Evolutionary conservation across 768 basidiomycete genomes (phyloP), one percentile per base, ranked within the genome.

Genomic region (Leccinellum albellum): DNA sequence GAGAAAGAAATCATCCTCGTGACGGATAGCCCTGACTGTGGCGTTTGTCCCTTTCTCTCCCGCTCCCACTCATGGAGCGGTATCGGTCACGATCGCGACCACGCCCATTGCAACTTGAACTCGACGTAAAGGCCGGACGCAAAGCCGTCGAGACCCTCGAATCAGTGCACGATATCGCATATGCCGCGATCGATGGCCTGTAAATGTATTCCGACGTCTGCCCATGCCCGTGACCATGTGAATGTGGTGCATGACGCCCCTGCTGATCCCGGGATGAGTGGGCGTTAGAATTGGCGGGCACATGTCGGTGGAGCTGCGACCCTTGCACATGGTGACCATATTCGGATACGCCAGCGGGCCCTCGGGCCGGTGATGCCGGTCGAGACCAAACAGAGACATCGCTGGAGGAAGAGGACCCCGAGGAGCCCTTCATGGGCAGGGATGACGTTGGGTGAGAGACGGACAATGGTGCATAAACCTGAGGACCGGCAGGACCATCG

Each of bases 141-240:
- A 73, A 55, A 4, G 71, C 71, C 2, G 70, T 71, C 53, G 71
- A 73, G n/a, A 73, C 70, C 62, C 64, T 61, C 20, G 69, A 62
- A 60, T 71, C 70, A 7, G 70, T 71, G 12, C 70, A 71, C 9
- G 70, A 71, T 23, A 71, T 60, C 9, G 70, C 70, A 53, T 71
- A 71, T 3, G 71, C 70, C 1, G 70, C 54, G 15, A 71, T 67
- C 17, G 71, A 71, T 3, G 70, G 71, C 46, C 61, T 65, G 51
- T 71, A 71, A 3, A 71, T 64, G 17, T 53, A 69, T 9, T 68
- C 69, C 12, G 69, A 56, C 24, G 55, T 24, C 23, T 61, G 58
- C 2, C 29, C 51, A 8, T 64, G 63, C 0, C 45, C 54, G 14
- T 62, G 61, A 4, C 32, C 53, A 2, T 58, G 55, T 21, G 55